Percentiles rank a stretch among this genome's conserved stretches.
phyloP scores from a whole-genome alignment of 768 basidiomycete genomes.

The Trametes gibbosa region DNA sequence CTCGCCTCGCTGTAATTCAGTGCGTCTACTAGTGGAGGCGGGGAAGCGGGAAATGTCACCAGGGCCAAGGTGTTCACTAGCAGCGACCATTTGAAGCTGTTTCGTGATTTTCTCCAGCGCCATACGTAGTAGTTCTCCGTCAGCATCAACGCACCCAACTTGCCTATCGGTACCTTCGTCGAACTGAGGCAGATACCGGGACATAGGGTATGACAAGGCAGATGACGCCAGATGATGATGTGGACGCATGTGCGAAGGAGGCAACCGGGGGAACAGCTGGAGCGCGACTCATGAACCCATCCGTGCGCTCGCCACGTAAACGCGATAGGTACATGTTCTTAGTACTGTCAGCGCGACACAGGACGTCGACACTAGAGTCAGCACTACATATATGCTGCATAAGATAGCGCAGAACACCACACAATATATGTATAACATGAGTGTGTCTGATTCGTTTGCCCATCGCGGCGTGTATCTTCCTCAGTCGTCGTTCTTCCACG shows the following conservation, averaged over 20 bases:
- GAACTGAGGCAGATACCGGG: no score
- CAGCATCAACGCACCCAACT: no score
- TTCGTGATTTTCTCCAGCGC: slow-evolving; percentile 11
- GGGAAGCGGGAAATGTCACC: not conserved
- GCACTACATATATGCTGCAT: no score
- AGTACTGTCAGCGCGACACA: no score
- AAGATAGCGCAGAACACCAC: no score
- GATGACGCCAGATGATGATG: not conserved
- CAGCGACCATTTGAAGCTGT: slow-evolving; percentile 21
- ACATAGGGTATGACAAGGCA: not conserved
- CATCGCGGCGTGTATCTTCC: no score
- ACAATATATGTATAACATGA: no score
- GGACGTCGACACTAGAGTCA: no score
- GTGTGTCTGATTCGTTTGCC: no score
- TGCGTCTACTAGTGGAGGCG: slow-evolving; percentile 25
- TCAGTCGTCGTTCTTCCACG: slow-evolving; percentile 45
- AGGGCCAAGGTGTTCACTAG: not conserved
- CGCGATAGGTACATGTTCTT: not conserved
- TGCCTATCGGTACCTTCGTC: no score
- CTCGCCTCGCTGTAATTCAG: slow-evolving; percentile 3
- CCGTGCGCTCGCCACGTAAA: not conserved
- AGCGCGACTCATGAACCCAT: not conserved
- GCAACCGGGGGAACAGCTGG: not conserved
- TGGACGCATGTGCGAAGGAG: not conserved
- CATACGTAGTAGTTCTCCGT: slow-evolving; percentile 13